These are phyloP conservation scores for Peniophora sp. DNA, from an alignment of 1,284 basidiomycete species.

Conservation along the genomic window DNA sequence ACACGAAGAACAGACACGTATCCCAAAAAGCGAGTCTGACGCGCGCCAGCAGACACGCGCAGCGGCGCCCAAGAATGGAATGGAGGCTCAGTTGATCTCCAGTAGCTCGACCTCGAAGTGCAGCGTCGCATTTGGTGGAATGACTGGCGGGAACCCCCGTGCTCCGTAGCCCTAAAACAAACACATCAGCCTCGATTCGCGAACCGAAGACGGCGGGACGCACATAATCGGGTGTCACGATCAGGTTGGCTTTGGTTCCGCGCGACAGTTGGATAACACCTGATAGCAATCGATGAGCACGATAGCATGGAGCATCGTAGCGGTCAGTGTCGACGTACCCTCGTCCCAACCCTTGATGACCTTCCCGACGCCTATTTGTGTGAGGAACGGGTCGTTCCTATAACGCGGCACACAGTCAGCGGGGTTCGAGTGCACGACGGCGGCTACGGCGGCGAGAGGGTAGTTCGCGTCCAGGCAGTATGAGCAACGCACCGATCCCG, in stretches of 20 bases:
- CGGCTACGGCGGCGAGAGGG: neutral
- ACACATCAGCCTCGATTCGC: constrained; percentile 3
- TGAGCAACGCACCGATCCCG: constrained; percentile 41
- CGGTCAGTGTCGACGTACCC: constrained; percentile 41
- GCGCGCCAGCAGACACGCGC: neutral
- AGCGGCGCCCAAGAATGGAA: neutral
- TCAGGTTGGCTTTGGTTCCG: constrained; percentile 70
- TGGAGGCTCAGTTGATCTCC: constrained; percentile 48
- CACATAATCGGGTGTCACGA: constrained; percentile 62
- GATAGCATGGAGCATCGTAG: constrained; percentile 6
- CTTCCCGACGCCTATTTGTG: constrained; percentile 71
- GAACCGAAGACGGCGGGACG: constrained; percentile 19
- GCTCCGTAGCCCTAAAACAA: constrained; percentile 53
- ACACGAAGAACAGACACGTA: neutral
- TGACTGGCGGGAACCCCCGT: constrained; percentile 74
- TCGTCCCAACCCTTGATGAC: constrained; percentile 92
- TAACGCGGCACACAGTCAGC: neutral
- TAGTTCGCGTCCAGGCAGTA: neutral
- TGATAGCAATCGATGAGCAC: constrained; percentile 21
- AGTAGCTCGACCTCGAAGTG: constrained; percentile 79
- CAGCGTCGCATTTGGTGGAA: constrained; percentile 72
- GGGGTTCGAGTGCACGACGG: neutral
- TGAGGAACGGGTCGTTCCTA: constrained; percentile 59
- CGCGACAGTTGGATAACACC: constrained; percentile 72
- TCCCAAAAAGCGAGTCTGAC: neutral